Evolutionary conservation across 768 basidiomycete species (phyloP).

Genomic region (Mycena haematopus): DNA sequence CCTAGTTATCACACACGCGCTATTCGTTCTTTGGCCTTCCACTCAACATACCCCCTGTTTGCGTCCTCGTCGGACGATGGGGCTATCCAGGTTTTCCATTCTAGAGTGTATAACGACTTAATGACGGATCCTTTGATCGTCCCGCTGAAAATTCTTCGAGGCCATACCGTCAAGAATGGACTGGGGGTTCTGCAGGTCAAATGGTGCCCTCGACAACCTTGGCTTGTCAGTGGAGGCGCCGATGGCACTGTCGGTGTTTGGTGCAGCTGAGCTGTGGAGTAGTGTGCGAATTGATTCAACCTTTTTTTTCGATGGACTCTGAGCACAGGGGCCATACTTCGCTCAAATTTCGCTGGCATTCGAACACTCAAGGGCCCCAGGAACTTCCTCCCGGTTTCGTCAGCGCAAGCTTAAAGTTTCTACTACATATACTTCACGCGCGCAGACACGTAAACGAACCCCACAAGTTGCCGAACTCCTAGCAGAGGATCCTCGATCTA

Average conservation of each 20-base stretch:
- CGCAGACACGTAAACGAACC: constrained; percentile 6
- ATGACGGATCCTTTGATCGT: constrained; percentile 98
- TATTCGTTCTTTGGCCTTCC: constrained; percentile 92
- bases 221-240: constrained; percentile 92
- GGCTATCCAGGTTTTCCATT: constrained; percentile 95
- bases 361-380: not conserved
- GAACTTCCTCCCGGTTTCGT: constrained; percentile 6
- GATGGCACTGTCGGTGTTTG: constrained; percentile 90
- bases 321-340: not conserved
- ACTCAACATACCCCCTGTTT: constrained; percentile 93
- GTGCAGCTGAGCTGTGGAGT: constrained; percentile 64
- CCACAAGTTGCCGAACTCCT: not conserved
- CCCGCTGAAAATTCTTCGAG: constrained; percentile 93
- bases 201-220: constrained; percentile 91
- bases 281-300: constrained; percentile 2
- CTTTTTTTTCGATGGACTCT: not conserved
- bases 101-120: constrained; percentile 91
- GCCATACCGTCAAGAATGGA: constrained; percentile 85
- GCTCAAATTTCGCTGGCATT: constrained; percentile 1
- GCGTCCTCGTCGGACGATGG: constrained; percentile 98
- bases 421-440: not conserved
- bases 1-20: constrained; percentile 91
- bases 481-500: constrained; percentile 5
- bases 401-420: constrained; percentile 22
- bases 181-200: constrained; percentile 90